Percentiles rank a stretch among this genome's conserved stretches.
These are phyloP conservation scores for Phalaenopsis hybrid DNA, from an alignment of 116 monocot genomes.

Conservation along the genomic window DNA sequence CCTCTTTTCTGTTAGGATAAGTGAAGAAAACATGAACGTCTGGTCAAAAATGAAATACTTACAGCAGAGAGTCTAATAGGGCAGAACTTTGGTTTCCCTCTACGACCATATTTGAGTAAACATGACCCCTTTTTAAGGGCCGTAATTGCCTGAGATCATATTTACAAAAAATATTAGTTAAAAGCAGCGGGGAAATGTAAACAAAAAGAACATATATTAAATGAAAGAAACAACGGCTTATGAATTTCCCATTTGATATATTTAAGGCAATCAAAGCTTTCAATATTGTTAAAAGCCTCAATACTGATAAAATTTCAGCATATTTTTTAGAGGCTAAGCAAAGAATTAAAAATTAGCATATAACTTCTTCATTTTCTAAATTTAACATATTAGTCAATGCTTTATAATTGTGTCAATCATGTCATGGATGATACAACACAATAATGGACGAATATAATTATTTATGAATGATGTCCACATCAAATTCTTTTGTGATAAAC, in stretches of 20 bases:
- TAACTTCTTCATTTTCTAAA: no score
- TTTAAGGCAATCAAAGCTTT: background rate
- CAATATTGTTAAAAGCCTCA: no score
- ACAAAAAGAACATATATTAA: background rate
- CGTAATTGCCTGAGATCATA: slow-evolving; percentile 24
- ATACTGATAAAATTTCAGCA: no score
- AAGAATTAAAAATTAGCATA: no score
- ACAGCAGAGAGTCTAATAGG: slow-evolving; percentile 35
- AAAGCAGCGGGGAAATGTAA: background rate
- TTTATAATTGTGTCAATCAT: no score
- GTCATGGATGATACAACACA: no score
- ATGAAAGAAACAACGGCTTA: background rate
- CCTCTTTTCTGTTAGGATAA: no score
- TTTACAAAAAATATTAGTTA: background rate
- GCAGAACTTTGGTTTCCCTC: slow-evolving; percentile 42
- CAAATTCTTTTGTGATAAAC: no score
- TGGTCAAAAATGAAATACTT: slow-evolving; percentile 5
- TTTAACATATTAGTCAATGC: no score
- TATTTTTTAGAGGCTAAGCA: no score
- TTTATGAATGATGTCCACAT: no score
- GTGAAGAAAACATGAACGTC: background rate
- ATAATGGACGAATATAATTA: no score
- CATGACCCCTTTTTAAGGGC: slow-evolving; percentile 32
- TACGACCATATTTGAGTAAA: slow-evolving; percentile 34
- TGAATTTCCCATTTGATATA: background rate